Evolutionary conservation across 495 filamentous ascomycete species (phyloP), one percentile per base, ranked within the genome.

Genomic region (Neurospora sp.): DNA sequence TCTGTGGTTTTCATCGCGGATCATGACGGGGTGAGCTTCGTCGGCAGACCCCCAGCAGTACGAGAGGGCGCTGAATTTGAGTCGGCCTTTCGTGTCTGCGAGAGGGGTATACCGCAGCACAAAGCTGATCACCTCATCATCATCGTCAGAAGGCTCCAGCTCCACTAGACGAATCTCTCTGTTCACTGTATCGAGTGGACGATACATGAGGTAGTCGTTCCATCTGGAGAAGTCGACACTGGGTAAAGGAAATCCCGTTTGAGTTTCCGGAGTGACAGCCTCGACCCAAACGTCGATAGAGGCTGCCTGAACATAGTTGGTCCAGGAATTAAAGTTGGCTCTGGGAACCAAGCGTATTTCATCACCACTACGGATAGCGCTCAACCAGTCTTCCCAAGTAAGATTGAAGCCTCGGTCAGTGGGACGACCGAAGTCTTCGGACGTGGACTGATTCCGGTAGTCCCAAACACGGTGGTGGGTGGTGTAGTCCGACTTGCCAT

Each of bases 11-110:
- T 27, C 37, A 5, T 72, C 59, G 46, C 46, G 46, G 7, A 54
- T 23, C 20, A 54, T 54, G n/a, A 54, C n/a, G 4, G 46, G 8
- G 7, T 54, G 46, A 23, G 46, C 1, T 11, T 54, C 46, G 1
- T 54, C n/a, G 46, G 46, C 46, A 54, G 3, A 11, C 1, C 70
- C 73, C 73, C 73, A 72, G 70, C 59, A 74, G 41, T 74, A 74
- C 39, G 73, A 74, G 9, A 74, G 54, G 38, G 73, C 73, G 37
- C 46, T 74, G 70, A 31, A 72, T 54, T 14, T 23, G 31, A 16
- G 39, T 39, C 23, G 37, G 14, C n/a, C 54, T 41, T 31, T n/a
- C 35, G 18, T 54, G 46, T 54, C 46, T 23, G 46, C 46, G 1
- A 54, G 9, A 11, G 46, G 46, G 20, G 46, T 54, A 9, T 54